Evolutionary conservation across 169 alveolate species (phyloP).

Genomic region (Plasmodium cynomolgi): DNA sequence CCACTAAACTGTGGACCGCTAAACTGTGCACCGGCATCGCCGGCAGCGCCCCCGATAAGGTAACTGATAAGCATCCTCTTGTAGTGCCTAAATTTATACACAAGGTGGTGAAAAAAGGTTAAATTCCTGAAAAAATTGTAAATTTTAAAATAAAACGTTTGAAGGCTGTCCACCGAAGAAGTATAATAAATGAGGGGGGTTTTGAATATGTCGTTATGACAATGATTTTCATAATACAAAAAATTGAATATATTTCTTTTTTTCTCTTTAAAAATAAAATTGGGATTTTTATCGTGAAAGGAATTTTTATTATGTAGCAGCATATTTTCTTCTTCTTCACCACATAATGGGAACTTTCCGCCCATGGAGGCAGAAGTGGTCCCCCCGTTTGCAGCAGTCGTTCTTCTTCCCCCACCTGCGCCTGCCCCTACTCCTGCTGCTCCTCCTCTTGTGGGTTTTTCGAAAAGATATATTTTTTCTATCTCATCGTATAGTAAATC

Average conservation of each 20-base stretch:
- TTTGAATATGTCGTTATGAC: conserved; percentile 50
- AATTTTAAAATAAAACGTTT: conserved; percentile 25
- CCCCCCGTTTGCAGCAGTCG: background rate
- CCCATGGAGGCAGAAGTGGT: background rate
- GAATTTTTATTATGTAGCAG: conserved; percentile 28
- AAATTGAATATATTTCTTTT: conserved; percentile 37
- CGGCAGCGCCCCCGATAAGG: background rate
- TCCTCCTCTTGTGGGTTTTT: conserved; percentile 5
- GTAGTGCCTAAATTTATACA: conserved; percentile 10
- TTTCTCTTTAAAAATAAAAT: conserved; percentile 40
- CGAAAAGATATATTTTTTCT: conserved; percentile 43
- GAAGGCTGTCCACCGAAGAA: conserved; percentile 46
- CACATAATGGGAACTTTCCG: conserved; percentile 24
- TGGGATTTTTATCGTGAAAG: conserved; percentile 26
- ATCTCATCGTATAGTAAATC: conserved; percentile 59
- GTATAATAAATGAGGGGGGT: conserved; percentile 54
- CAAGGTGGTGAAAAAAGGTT: background rate
- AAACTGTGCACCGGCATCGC: background rate
- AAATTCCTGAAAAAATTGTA: conserved; percentile 16
- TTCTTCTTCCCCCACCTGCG: background rate
- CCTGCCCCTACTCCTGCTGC: background rate
- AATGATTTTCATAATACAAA: conserved; percentile 64
- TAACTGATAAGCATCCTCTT: background rate
- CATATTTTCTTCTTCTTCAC: conserved; percentile 19
- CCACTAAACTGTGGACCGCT: background rate